Conservation (phyloP, 2,329 filamentous ascomycete genomes). For the Lasiodiplodia citricola region DNA sequence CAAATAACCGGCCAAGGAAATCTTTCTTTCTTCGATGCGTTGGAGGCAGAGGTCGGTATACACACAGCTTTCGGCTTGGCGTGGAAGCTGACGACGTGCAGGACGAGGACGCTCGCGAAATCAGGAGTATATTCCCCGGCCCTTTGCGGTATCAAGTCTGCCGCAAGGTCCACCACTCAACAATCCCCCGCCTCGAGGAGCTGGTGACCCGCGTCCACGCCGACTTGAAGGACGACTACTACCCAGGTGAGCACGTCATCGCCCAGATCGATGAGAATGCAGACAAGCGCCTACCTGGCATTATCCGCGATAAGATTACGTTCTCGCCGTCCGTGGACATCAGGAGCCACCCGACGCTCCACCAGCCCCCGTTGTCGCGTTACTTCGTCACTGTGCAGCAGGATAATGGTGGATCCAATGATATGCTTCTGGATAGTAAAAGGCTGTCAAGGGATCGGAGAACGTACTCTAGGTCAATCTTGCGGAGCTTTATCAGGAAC, state of each 20-base stretch:
- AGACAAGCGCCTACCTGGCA: constrained; percentile 19
- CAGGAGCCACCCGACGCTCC: constrained; percentile 70
- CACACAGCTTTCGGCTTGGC: neutral
- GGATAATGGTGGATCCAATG: constrained; percentile 21
- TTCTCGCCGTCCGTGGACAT: constrained; percentile 62
- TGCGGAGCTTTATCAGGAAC: constrained; percentile 93
- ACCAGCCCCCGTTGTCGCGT: constrained; percentile 71
- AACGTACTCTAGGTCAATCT: constrained; percentile 90
- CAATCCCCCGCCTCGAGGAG: constrained; percentile 85
- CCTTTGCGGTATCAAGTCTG: constrained; percentile 88
- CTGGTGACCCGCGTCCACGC: constrained; percentile 41
- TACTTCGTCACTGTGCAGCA: constrained; percentile 23
- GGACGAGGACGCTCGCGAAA: constrained; percentile 76
- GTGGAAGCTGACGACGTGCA: constrained; percentile 36
- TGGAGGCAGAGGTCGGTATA: constrained; percentile 78
- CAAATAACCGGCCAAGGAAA: constrained; percentile 94
- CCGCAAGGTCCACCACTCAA: constrained; percentile 89
- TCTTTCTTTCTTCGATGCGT: constrained; percentile 89
- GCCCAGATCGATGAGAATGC: constrained; percentile 54
- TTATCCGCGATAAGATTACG: constrained; percentile 50
- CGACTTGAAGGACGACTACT: constrained; percentile 87
- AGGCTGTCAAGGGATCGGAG: constrained; percentile 88
- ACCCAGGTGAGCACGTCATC: constrained; percentile 83
- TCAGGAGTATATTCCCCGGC: constrained; percentile 91
- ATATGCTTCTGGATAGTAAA: constrained; percentile 56